These are phyloP conservation scores for Draba incana DNA, from an alignment of 345 rosid genomes.

Conservation along the genomic window DNA sequence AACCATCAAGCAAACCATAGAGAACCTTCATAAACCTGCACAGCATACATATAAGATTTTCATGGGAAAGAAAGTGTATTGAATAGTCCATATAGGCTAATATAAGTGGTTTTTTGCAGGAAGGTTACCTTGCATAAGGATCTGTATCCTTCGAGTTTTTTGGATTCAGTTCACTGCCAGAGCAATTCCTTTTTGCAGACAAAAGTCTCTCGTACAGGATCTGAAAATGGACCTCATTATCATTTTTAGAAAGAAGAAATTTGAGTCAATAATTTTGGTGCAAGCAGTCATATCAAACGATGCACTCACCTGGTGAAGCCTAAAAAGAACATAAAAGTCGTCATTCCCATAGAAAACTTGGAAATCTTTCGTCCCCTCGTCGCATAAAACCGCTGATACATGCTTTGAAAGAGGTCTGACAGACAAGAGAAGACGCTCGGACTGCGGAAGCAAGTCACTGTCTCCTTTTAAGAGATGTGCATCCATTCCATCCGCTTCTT, in stretches of 20 bases:
- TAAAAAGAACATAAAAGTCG: slow-evolving; percentile 82
- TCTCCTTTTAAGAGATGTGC: slow-evolving; percentile 59
- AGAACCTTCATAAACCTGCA: slow-evolving; percentile 74
- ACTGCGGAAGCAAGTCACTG: slow-evolving; percentile 46
- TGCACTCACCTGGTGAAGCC: slow-evolving; percentile 85
- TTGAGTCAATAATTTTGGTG: neutral
- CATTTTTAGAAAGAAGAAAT: neutral
- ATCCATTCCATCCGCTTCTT: slow-evolving; percentile 65
- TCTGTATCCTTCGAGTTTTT: slow-evolving; percentile 59
- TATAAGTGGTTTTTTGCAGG: neutral
- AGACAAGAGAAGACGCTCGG: slow-evolving; percentile 62
- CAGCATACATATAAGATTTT: slow-evolving; percentile 13
- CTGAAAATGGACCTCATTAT: slow-evolving; percentile 45
- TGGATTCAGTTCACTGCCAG: slow-evolving; percentile 55
- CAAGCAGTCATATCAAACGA: slow-evolving; percentile 13
- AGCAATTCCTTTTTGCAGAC: slow-evolving; percentile 69
- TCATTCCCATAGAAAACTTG: slow-evolving; percentile 86
- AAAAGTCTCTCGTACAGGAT: slow-evolving; percentile 79
- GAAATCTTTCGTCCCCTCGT: slow-evolving; percentile 48
- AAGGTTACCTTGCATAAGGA: slow-evolving; percentile 71
- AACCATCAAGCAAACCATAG: slow-evolving; percentile 89
- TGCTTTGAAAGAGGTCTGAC: slow-evolving; percentile 86
- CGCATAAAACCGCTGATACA: slow-evolving; percentile 50
- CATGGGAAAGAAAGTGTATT: neutral
- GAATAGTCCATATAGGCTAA: neutral